phyloP scores from a whole-genome alignment of 352 stramenopile species.

The Phytophthora sp. region DNA sequence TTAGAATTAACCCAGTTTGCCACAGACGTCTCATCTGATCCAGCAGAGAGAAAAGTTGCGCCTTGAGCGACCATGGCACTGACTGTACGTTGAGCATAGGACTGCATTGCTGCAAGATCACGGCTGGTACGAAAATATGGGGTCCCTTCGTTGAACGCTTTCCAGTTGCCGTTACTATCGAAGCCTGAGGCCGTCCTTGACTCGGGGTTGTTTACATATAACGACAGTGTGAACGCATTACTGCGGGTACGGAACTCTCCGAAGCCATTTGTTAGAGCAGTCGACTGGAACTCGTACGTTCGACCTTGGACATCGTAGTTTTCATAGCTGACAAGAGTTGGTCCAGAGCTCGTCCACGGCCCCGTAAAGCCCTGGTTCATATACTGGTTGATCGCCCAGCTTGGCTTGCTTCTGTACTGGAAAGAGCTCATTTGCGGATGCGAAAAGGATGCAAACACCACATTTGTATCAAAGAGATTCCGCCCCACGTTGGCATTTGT shows the following conservation, averaged over 20 bases:
- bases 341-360: slow-evolving; percentile 44
- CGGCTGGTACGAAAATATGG: slow-evolving; percentile 48
- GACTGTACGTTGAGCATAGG: slow-evolving; percentile 48
- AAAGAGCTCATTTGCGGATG: slow-evolving; percentile 59
- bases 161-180: slow-evolving; percentile 44
- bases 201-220: slow-evolving; percentile 76
- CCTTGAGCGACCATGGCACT: slow-evolving; percentile 39
- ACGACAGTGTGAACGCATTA: slow-evolving; percentile 47
- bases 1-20: slow-evolving; percentile 54
- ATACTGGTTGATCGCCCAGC: slow-evolving; percentile 56
- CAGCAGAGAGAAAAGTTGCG: slow-evolving; percentile 51
- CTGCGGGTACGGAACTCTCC: slow-evolving; percentile 31
- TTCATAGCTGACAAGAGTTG: slow-evolving; percentile 64
- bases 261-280: slow-evolving; percentile 51
- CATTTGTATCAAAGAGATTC: slow-evolving; percentile 61
- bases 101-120: slow-evolving; percentile 62
- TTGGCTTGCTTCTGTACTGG: slow-evolving; percentile 39
- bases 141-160: slow-evolving; percentile 42
- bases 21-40: slow-evolving; percentile 32
- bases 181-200: slow-evolving; percentile 49
- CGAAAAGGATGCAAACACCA: slow-evolving; percentile 52
- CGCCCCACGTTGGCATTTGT: slow-evolving; percentile 59
- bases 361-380: slow-evolving; percentile 45
- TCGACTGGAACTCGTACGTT: slow-evolving; percentile 64
- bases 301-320: slow-evolving; percentile 55